Evolutionary conservation across 2,329 filamentous ascomycete genomes (phyloP).

Genomic region (Ceratocystis diversiconidia): DNA sequence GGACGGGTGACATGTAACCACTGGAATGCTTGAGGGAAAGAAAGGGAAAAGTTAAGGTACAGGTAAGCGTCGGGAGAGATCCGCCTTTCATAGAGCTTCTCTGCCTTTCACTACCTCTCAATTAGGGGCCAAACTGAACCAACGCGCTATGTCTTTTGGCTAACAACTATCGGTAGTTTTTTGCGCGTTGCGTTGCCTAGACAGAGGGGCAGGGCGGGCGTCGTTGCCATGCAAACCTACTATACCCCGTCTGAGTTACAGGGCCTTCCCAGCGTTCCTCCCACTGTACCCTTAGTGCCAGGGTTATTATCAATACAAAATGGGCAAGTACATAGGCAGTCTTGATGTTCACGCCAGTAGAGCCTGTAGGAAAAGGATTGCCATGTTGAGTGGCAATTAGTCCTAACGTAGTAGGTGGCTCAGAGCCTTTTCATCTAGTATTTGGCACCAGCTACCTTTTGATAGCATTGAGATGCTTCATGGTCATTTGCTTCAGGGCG

Average conservation of each 20-base stretch:
- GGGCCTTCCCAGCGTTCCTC: not conserved
- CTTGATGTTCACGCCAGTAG: too few relatives aligned
- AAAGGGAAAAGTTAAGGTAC: not conserved
- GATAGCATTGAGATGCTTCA: too few relatives aligned
- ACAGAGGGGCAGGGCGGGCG: not conserved
- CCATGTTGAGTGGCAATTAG: too few relatives aligned
- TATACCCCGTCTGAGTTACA: not conserved
- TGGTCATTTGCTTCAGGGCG: too few relatives aligned
- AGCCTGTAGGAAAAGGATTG: too few relatives aligned
- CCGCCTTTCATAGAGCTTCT: not conserved
- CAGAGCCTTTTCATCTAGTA: too few relatives aligned
- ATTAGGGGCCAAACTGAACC: too few relatives aligned
- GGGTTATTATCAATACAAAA: not conserved
- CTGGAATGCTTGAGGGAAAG: not conserved
- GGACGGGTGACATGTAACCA: not conserved
- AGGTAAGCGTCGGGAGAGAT: not conserved
- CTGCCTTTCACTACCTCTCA: not conserved
- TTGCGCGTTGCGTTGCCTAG: slow-evolving; percentile 1
- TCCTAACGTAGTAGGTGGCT: too few relatives aligned
- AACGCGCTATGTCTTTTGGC: not conserved
- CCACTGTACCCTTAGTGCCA: not conserved
- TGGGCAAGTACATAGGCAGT: too few relatives aligned
- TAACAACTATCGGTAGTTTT: not conserved
- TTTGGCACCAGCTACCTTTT: too few relatives aligned
- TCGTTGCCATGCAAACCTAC: not conserved